Evolutionary conservation across 306 rosid species (phyloP), one percentile per base, ranked within the genome.

Genomic region (Prunus salicina): DNA sequence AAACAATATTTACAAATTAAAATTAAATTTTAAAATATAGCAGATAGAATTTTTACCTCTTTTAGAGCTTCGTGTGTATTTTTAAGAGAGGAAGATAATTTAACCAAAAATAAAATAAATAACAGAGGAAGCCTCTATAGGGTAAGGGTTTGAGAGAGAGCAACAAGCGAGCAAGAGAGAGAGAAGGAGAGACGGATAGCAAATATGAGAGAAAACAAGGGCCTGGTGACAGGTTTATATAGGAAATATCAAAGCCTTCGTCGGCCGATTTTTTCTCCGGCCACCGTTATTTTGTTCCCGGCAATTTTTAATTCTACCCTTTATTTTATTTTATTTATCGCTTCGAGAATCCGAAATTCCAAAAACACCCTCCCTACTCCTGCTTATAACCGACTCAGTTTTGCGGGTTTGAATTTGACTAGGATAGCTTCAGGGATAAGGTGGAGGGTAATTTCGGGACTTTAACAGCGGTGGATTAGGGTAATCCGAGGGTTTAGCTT

Each of bases 171-270:
- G 68, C 66, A 67, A 74, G 72, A 72, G 53, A 60, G 73, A 60
- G 74, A 55, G 69, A 79, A 78, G 53, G 81, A 77, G 61, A 51
- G 75, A 2, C 56, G 61, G 79, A 78, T 76, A 53, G 79, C 82
- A 64, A 79, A 82, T 88, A 88, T 88, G 93, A 81, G 77, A 84
- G 72, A 77, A 85, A 58, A 57, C 77, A 81, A 71, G 86, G 82
- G 79, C 28, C 85, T 82, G 88, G 84, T 85, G 69, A 84, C 72
- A 92, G 91, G 86, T 77, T 91, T 93, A 82, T 93, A 93, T 93
- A 89, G 98, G 90, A 88, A 91, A 88, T 86, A 81, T 80, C 83
- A 91, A 85, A 67, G 69, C 46, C 79, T 52, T 80, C 43, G 41
- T 67, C 85, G 84, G 61, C 80, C 87, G 71, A 80, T 12, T 30